These are phyloP conservation scores for Trematosphaeria pertusa DNA, from an alignment of 2,329 filamentous ascomycete genomes.

Conservation along the genomic window DNA sequence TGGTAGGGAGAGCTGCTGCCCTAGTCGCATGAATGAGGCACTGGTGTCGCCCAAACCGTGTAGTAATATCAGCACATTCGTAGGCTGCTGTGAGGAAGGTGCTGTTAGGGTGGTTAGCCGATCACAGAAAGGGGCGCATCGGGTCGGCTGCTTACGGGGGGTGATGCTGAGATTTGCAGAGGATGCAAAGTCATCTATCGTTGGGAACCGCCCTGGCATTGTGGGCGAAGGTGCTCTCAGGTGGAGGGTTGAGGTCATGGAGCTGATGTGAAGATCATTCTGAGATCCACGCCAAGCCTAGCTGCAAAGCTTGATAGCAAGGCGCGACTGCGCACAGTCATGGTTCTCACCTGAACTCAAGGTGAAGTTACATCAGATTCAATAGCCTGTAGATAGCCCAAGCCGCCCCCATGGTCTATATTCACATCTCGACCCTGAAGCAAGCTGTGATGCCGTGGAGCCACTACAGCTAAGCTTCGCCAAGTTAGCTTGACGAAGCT, in stretches of 20 bases:
- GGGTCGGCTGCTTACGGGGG: constrained; percentile 54
- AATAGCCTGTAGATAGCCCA: too few relatives aligned
- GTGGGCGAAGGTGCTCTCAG: constrained; percentile 19
- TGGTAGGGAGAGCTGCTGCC: constrained; percentile 72
- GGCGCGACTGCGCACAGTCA: too few relatives aligned
- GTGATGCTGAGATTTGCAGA: constrained; percentile 51
- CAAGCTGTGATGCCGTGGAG: too few relatives aligned
- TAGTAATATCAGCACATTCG: constrained; percentile 79
- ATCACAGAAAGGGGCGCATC: too few relatives aligned
- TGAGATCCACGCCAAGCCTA: constrained; percentile 26
- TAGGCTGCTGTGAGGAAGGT: constrained; percentile 64
- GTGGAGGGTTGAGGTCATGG: constrained; percentile 15
- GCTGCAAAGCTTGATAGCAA: constrained; percentile 5
- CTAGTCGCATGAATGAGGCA: constrained; percentile 72
- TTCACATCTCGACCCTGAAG: too few relatives aligned
- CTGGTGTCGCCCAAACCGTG: constrained; percentile 85
- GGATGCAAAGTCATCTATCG: constrained; percentile 51
- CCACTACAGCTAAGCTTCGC: constrained; percentile 43
- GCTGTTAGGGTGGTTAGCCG: constrained; percentile 31
- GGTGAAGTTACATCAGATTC: too few relatives aligned
- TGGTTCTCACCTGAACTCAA: too few relatives aligned
- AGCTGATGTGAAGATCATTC: constrained; percentile 16
- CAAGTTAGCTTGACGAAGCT: constrained; percentile 35
- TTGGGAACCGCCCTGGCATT: constrained; percentile 54
- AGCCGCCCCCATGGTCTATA: too few relatives aligned